A percentile compares a stretch with the other conserved stretches of the same genome.
These are phyloP conservation scores for Lathyrus sativus DNA, from an alignment of 306 rosid species.

Conservation along the genomic window DNA sequence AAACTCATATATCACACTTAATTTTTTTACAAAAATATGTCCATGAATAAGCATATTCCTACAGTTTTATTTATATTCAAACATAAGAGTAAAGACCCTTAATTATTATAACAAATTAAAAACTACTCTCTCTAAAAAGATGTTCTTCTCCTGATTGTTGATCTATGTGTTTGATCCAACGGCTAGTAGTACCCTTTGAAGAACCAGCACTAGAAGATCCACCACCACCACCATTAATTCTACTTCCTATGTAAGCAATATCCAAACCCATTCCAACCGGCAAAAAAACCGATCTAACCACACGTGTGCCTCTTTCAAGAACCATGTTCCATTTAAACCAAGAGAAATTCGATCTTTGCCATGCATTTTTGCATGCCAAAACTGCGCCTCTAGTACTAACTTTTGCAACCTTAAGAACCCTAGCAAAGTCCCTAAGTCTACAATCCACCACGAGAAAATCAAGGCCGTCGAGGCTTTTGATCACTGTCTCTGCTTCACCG, in stretches of 20 bases:
- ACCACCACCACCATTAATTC: background rate
- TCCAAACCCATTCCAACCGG: slow-evolving; percentile 87
- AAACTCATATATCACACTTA: background rate
- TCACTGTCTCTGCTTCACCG: slow-evolving; percentile 50
- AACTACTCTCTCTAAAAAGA: slow-evolving; percentile 44
- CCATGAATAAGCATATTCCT: background rate
- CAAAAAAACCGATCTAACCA: slow-evolving; percentile 70
- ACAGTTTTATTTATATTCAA: slow-evolving; percentile 8
- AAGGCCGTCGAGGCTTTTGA: slow-evolving; percentile 43
- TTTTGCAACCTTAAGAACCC: slow-evolving; percentile 57
- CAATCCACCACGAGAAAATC: slow-evolving; percentile 86
- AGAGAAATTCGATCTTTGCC: slow-evolving; percentile 43
- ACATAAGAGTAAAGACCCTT: background rate
- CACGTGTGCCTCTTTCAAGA: slow-evolving; percentile 67
- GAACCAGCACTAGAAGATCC: background rate
- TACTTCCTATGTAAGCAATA: slow-evolving; percentile 79
- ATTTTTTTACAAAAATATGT: background rate
- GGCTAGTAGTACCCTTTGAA: slow-evolving; percentile 46
- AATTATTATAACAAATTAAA: background rate
- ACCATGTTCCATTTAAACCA: slow-evolving; percentile 61
- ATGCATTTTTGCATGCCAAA: slow-evolving; percentile 78
- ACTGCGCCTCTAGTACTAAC: slow-evolving; percentile 67
- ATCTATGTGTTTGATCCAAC: slow-evolving; percentile 82
- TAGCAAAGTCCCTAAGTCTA: slow-evolving; percentile 56
- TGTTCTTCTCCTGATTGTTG: slow-evolving; percentile 79